Percentiles rank a stretch among this genome's conserved stretches.
These are phyloP conservation scores for Neocatenulostroma microsporum DNA, from an alignment of 2,329 filamentous ascomycete genomes.

Conservation along the genomic window DNA sequence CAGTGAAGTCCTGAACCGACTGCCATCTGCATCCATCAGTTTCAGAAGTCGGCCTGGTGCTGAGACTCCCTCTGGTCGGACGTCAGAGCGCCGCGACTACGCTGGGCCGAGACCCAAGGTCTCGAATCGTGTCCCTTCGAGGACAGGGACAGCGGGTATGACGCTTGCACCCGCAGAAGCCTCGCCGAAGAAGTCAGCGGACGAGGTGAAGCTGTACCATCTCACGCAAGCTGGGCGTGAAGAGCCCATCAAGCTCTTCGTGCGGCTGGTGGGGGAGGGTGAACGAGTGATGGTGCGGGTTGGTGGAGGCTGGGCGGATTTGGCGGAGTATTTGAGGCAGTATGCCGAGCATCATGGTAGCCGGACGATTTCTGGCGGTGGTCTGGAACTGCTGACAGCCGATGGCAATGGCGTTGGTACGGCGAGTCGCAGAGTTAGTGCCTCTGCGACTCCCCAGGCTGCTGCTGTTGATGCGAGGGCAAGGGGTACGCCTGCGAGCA, in stretches of 20 bases:
- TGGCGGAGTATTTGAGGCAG: conserved; percentile 88
- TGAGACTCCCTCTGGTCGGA: conserved; percentile 21
- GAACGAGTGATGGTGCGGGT: conserved; percentile 97
- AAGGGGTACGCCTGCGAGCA: not conserved
- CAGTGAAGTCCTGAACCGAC: conserved; percentile 27
- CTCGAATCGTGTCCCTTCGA: conserved; percentile 8
- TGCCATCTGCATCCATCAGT: conserved; percentile 63
- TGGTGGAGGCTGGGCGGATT: conserved; percentile 94
- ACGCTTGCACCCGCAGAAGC: conserved; percentile 32
- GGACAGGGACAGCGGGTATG: conserved; percentile 11
- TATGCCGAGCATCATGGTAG: conserved; percentile 88
- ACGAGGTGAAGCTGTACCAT: conserved; percentile 85
- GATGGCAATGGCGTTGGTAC: conserved; percentile 18
- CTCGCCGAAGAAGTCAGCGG: conserved; percentile 22
- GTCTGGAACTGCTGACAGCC: conserved; percentile 48
- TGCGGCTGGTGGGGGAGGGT: conserved; percentile 84
- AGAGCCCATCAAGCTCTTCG: conserved; percentile 87
- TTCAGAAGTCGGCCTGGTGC: conserved; percentile 52
- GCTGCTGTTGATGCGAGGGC: not conserved
- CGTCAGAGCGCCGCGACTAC: conserved; percentile 14
- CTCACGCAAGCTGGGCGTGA: conserved; percentile 75
- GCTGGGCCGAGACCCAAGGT: conserved; percentile 15
- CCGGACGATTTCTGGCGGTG: conserved; percentile 49
- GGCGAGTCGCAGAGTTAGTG: conserved; percentile 21
- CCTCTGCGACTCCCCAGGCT: conserved; percentile 1